Conservation (phyloP, 2,329 filamentous ascomycete species). For the Trichoderma sp. region DNA sequence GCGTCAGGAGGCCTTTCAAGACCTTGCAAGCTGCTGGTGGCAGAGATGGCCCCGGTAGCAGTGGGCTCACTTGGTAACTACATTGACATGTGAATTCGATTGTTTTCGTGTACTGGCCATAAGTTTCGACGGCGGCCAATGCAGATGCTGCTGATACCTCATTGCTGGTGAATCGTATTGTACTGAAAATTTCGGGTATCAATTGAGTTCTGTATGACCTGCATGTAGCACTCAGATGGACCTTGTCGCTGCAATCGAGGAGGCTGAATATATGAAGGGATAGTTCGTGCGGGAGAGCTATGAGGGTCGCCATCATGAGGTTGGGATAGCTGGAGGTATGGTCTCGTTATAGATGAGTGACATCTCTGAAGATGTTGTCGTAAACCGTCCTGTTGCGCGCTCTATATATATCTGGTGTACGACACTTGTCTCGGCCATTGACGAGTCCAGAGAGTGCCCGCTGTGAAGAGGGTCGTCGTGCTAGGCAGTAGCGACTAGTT, state of each 20-base stretch:
- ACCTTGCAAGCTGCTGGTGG: neutral
- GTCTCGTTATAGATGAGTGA: neutral
- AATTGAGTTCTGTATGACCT: neutral
- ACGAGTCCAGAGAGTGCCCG: neutral
- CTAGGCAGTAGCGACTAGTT: neutral
- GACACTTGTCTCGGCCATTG: neutral
- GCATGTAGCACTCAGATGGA: neutral
- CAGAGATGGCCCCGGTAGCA: neutral
- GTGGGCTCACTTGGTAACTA: neutral
- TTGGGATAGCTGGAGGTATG: neutral
- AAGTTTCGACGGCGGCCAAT: neutral
- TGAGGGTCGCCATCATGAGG: neutral
- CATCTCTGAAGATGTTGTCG: neutral
- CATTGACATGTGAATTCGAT: neutral
- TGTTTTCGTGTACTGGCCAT: neutral
- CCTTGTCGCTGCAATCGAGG: neutral
- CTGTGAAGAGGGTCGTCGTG: neutral
- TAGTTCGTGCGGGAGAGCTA: neutral
- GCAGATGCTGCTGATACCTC: neutral
- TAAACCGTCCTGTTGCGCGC: neutral
- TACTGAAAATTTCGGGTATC: neutral
- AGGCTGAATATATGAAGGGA: neutral
- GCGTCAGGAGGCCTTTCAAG: neutral
- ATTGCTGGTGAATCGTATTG: neutral
- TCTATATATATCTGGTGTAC: neutral